These are phyloP conservation scores for Coemansia sp. DNA, from an alignment of 192 early-diverging fungal species.

Conservation along the genomic window DNA sequence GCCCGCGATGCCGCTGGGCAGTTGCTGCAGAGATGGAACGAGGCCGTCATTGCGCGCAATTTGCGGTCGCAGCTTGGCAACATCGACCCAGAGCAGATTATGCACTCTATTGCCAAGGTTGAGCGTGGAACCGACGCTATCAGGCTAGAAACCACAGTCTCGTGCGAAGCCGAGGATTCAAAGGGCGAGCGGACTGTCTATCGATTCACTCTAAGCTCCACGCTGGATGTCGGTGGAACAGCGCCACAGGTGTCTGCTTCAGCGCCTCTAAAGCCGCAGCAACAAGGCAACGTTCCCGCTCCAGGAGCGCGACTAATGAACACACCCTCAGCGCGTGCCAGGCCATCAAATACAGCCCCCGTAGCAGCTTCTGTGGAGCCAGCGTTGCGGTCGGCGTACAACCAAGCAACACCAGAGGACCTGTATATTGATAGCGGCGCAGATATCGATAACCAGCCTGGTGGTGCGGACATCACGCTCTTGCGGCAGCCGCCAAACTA, in stretches of 20 bases:
- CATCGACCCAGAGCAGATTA: conserved; percentile 11
- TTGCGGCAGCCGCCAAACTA: conserved; percentile 47
- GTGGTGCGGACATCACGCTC: conserved; percentile 11
- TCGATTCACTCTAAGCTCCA: conserved; percentile 52
- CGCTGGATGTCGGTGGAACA: conserved; percentile 46
- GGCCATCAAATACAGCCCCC: background rate
- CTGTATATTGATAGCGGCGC: background rate
- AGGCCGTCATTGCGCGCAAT: conserved; percentile 42
- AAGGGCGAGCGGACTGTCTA: conserved; percentile 52
- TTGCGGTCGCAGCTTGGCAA: conserved; percentile 21
- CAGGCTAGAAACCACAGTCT: conserved; percentile 48
- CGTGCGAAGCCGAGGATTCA: conserved; percentile 50
- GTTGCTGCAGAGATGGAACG: conserved; percentile 50
- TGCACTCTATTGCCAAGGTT: conserved; percentile 23
- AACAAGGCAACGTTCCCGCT: background rate
- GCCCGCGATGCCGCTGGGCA: conserved; percentile 50
- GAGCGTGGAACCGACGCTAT: conserved; percentile 50
- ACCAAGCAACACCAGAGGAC: background rate
- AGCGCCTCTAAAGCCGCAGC: conserved; percentile 4
- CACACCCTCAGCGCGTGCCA: background rate
- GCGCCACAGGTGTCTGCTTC: background rate
- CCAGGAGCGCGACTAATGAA: background rate
- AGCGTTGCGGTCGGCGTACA: background rate
- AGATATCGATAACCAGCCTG: background rate
- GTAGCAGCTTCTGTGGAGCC: background rate